These are phyloP conservation scores for Tetrapyrgos nigripes DNA, from an alignment of 1,284 basidiomycete genomes.

Conservation along the genomic window DNA sequence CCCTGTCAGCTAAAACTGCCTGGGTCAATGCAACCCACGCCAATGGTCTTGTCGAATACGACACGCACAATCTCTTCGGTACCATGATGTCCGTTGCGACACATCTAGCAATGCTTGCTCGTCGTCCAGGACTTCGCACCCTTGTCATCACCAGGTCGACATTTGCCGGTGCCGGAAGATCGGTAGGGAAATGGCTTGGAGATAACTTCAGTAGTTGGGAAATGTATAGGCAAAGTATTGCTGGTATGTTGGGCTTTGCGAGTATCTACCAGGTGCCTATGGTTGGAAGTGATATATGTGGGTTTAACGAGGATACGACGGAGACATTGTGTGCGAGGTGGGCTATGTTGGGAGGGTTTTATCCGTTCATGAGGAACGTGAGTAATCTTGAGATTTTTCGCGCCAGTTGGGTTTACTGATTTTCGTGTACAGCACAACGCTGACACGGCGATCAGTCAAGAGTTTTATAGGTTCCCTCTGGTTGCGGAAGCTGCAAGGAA, in stretches of 20 bases:
- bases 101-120: slow-evolving; percentile 63
- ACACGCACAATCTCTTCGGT: slow-evolving; percentile 74
- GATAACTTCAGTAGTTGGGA: slow-evolving; percentile 67
- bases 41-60: slow-evolving; percentile 70
- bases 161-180: slow-evolving; percentile 68
- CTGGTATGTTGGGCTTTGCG: slow-evolving; percentile 69
- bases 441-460: slow-evolving; percentile 61
- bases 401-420: background rate
- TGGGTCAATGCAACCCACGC: slow-evolving; percentile 63
- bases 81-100: slow-evolving; percentile 75
- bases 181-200: slow-evolving; percentile 76
- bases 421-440: slow-evolving; percentile 54
- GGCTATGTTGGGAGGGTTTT: slow-evolving; percentile 74
- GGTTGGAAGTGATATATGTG: slow-evolving; percentile 75
- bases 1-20: slow-evolving; percentile 60
- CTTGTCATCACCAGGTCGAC: slow-evolving; percentile 78
- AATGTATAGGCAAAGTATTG: slow-evolving; percentile 64
- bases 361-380: slow-evolving; percentile 76
- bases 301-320: slow-evolving; percentile 64
- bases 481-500: slow-evolving; percentile 66
- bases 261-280: slow-evolving; percentile 70
- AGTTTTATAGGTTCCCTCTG: slow-evolving; percentile 70
- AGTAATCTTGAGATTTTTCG: slow-evolving; percentile 27
- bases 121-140: slow-evolving; percentile 64
- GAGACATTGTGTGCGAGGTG: slow-evolving; percentile 71